Evolutionary conservation across 805 yeast species (phyloP), one percentile per base, ranked within the genome.

Genomic region (Candida rishiriensis): DNA sequence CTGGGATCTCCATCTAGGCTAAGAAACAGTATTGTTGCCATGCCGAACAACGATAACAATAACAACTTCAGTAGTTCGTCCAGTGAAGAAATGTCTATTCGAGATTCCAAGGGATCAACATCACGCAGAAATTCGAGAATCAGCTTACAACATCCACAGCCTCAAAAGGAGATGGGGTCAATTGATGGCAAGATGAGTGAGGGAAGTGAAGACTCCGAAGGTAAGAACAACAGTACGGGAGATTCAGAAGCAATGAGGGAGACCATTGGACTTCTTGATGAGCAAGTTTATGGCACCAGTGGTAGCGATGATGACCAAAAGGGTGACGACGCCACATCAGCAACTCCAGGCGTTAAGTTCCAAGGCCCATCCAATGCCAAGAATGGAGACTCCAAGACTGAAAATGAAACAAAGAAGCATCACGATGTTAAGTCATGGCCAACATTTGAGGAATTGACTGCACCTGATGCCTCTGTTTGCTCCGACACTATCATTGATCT

Each of bases 401-500:
- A 11, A 15, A 34, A 14, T 18, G 4, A 4, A 21, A 21, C 26
- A 21, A 33, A 26, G 30, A 36, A 29, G 16, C 13, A 9, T 15
- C 43, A 28, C 11, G 50, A 44, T 14, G 13, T 40, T 2, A 55
- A 45, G 26, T 53, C 50, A 17, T 65, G 69, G 70, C 72, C 81
- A 9, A 78, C 85, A 1, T 63, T 84, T 37, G 86, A 79, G 52
- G 75, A 73, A 38, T 56, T 83, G 43, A 77, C 82, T 0, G 71
- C 80, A 0, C 77, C 83, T 2, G 67, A 71, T 41, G 68, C 84
- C 0, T 73, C 78, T 2, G 70, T 78, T 12, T 81, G 88, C 5
- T 68, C 75, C 12, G 81, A 77, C 47, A 63, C 67, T 36, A 67
- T 79, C 6, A 69, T 85, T 35, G 83, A 81, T 46, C 59, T 79